Conservation (phyloP, 768 basidiomycete species). For the Peribolospora kevripleyi region DNA sequence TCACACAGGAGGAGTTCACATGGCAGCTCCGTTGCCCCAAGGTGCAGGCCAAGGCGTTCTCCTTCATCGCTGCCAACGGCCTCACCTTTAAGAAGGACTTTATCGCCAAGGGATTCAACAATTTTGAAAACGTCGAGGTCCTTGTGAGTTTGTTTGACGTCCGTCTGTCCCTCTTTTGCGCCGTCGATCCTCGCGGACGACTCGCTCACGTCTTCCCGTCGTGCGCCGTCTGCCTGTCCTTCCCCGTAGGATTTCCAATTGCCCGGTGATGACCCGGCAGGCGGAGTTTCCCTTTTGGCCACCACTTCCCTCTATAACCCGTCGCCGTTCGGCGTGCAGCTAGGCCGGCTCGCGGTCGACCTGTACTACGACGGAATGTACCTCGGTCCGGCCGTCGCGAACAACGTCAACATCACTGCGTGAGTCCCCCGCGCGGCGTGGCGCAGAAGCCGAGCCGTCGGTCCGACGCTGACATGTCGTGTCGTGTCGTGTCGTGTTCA, state of each 20-base stretch:
- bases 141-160: neutral
- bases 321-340: slow-evolving; percentile 42
- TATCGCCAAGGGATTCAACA: slow-evolving; percentile 30
- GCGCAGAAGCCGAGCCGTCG: neutral
- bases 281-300: slow-evolving; percentile 42
- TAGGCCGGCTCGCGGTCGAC: slow-evolving; percentile 42
- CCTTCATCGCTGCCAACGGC: slow-evolving; percentile 35
- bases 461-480: no score
- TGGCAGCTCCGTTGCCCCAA: slow-evolving; percentile 38
- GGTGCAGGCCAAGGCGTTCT: slow-evolving; percentile 38
- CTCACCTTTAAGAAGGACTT: slow-evolving; percentile 39
- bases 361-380: slow-evolving; percentile 29
- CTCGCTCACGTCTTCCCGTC: no score
- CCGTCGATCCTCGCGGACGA: no score
- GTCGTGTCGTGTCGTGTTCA: neutral
- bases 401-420: neutral
- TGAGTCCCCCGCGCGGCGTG: no score
- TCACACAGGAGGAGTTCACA: slow-evolving; percentile 41
- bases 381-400: slow-evolving; percentile 1
- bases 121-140: neutral
- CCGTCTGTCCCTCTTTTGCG: neutral
- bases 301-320: slow-evolving; percentile 33
- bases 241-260: slow-evolving; percentile 15
- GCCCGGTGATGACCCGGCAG: slow-evolving; percentile 39
- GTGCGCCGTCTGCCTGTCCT: no score